These are phyloP conservation scores for Glycine latifolia DNA, from an alignment of 306 rosid genomes.

Conservation along the genomic window DNA sequence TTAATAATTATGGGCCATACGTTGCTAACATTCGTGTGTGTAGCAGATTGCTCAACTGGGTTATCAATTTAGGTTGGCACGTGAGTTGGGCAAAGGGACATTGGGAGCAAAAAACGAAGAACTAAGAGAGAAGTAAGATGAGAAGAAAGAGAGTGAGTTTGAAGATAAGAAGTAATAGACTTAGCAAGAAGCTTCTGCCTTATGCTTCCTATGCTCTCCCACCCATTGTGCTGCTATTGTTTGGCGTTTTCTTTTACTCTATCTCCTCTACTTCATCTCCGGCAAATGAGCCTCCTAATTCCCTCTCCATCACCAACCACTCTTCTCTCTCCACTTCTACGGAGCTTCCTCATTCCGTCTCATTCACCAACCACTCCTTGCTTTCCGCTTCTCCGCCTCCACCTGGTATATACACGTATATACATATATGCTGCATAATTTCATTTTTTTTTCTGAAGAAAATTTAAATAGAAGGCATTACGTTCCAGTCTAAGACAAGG, in stretches of 20 bases:
- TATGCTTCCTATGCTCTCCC: slow-evolving; percentile 51
- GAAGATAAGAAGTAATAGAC: no score
- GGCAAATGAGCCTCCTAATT: background rate
- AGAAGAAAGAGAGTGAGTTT: no score
- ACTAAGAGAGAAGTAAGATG: no score
- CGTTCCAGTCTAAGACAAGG: no score
- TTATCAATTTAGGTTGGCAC: no score
- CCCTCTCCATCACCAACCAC: slow-evolving; percentile 14
- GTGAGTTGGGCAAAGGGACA: no score
- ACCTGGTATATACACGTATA: slow-evolving; percentile 27
- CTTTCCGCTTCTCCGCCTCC: background rate
- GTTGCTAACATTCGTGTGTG: no score
- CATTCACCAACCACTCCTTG: no score
- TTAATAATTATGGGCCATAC: no score
- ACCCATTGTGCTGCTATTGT: slow-evolving; percentile 50
- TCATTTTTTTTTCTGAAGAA: background rate
- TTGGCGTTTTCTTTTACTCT: slow-evolving; percentile 50
- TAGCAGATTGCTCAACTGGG: no score
- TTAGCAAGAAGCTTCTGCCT: slow-evolving; percentile 45
- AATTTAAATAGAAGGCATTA: no score
- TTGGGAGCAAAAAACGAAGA: no score
- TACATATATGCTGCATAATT: background rate
- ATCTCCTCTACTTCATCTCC: background rate
- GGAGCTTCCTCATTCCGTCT: background rate
- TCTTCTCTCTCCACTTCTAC: slow-evolving; percentile 1